These are phyloP conservation scores for Pseudoneurospora amorphoporcata DNA, from an alignment of 495 filamentous ascomycete genomes.

Conservation along the genomic window DNA sequence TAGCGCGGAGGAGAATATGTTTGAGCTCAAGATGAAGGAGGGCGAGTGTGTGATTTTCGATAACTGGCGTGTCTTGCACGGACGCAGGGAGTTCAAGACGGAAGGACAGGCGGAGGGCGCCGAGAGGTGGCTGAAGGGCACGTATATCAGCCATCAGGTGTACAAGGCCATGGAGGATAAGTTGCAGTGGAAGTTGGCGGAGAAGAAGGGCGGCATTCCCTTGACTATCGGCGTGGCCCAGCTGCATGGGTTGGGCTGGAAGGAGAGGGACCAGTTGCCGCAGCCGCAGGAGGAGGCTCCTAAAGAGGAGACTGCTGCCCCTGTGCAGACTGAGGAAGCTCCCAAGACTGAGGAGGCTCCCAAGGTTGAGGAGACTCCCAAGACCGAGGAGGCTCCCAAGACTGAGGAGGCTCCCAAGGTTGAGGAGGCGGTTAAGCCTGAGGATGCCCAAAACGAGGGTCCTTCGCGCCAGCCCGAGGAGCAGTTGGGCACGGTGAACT, in stretches of 20 bases:
- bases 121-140: slow-evolving; percentile 67
- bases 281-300: not conserved
- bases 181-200: slow-evolving; percentile 15
- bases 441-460: not conserved
- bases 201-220: not conserved
- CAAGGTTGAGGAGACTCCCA: not conserved
- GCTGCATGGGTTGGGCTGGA: not conserved
- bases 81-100: slow-evolving; percentile 58
- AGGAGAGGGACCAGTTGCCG: not conserved
- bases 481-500: not conserved
- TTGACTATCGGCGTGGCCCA: not conserved
- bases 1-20: slow-evolving; percentile 40
- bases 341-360: not conserved
- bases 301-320: not conserved
- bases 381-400: not conserved
- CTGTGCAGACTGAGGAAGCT: not conserved
- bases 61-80: slow-evolving; percentile 72
- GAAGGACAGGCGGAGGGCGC: slow-evolving; percentile 32
- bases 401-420: not conserved
- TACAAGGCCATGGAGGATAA: slow-evolving; percentile 35
- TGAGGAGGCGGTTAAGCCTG: not conserved
- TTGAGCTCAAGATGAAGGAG: slow-evolving; percentile 60
- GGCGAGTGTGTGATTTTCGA: slow-evolving; percentile 84
- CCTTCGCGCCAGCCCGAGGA: not conserved
- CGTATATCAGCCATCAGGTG: slow-evolving; percentile 69